Evolutionary conservation across 2,329 filamentous ascomycete species (phyloP).

Genomic region (Akanthomyces muscarius): DNA sequence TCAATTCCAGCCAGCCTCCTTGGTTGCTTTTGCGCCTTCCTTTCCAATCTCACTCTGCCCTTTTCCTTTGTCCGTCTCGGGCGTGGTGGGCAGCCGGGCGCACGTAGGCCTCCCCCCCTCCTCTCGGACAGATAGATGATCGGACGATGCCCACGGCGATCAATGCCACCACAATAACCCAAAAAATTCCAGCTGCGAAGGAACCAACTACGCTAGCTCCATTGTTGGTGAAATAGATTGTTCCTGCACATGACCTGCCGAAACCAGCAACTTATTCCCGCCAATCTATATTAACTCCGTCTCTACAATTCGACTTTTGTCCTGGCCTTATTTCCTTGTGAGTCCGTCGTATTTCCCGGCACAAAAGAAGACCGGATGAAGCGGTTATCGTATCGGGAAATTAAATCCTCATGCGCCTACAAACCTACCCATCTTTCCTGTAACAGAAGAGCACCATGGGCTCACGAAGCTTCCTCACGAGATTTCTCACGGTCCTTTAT

Average conservation of each 20-base stretch:
- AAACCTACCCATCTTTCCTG: neutral
- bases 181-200: neutral
- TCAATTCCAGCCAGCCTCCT: neutral
- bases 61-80: no score
- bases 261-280: neutral
- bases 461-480: neutral
- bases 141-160: conserved; percentile 4
- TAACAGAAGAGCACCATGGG: neutral
- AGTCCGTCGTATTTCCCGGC: no score
- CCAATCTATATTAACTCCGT: neutral
- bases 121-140: neutral
- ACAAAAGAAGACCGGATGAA: no score
- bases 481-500: no score
- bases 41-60: neutral
- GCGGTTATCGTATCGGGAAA: neutral
- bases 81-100: neutral
- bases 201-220: neutral
- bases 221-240: neutral
- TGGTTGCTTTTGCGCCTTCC: neutral
- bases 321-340: no score
- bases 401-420: neutral
- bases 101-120: no score
- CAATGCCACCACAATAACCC: neutral
- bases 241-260: neutral
- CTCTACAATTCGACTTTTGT: no score